Conservation (phyloP, 768 basidiomycete species). For the Suillus occidentalis region DNA sequence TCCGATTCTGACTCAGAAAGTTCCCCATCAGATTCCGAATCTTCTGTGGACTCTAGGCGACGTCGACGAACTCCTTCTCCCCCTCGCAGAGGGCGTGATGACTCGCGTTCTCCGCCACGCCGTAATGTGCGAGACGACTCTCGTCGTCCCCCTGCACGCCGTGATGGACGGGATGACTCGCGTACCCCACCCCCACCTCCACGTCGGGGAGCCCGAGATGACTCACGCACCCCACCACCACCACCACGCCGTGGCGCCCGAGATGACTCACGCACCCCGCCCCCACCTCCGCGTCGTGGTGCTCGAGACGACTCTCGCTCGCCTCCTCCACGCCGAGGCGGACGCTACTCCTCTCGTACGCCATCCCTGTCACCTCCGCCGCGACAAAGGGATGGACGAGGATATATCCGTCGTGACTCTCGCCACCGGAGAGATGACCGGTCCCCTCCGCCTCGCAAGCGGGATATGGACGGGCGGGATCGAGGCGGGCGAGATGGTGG, state of each 20-base stretch:
- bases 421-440: slow-evolving; percentile 20
- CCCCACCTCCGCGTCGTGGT: slow-evolving; percentile 13
- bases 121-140: slow-evolving; percentile 3
- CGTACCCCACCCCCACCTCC: not conserved
- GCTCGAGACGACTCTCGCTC: slow-evolving; percentile 34
- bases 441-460: slow-evolving; percentile 25
- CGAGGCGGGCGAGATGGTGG: slow-evolving; percentile 19
- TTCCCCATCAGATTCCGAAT: slow-evolving; percentile 36
- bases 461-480: slow-evolving; percentile 21
- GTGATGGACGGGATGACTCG: slow-evolving; percentile 9
- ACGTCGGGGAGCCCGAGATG: slow-evolving; percentile 8
- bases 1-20: slow-evolving; percentile 43
- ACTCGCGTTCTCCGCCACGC: slow-evolving; percentile 26
- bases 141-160: slow-evolving; percentile 2
- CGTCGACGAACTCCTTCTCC: slow-evolving; percentile 35
- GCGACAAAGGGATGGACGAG: slow-evolving; percentile 25
- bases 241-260: slow-evolving; percentile 11
- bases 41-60: slow-evolving; percentile 34
- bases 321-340: slow-evolving; percentile 21
- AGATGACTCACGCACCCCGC: slow-evolving; percentile 18
- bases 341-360: slow-evolving; percentile 20
- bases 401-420: slow-evolving; percentile 24
- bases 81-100: slow-evolving; percentile 27
- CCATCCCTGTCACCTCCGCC: slow-evolving; percentile 27
- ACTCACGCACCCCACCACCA: slow-evolving; percentile 1